Conservation (phyloP, 1,284 basidiomycete genomes). For the Exobasidium rhododendri region DNA sequence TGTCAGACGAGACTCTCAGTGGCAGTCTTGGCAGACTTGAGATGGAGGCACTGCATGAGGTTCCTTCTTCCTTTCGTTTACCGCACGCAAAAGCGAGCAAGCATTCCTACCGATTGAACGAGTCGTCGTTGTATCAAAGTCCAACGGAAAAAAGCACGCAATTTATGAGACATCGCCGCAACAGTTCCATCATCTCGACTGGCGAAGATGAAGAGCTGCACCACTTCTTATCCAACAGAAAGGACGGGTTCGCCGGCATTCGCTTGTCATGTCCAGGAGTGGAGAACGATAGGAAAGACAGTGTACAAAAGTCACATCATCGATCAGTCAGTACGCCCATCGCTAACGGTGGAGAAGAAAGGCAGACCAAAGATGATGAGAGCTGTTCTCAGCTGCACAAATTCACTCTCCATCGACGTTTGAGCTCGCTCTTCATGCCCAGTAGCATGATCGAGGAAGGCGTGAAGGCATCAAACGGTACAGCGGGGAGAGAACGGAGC, state of each 20-base stretch:
- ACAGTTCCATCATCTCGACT: neutral
- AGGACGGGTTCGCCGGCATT: neutral
- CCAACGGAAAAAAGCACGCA: neutral
- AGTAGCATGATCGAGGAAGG: neutral
- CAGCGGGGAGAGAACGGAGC: no score
- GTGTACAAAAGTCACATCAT: no score
- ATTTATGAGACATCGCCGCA: neutral
- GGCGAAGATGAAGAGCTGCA: neutral
- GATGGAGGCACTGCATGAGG: neutral
- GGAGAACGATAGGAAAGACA: neutral
- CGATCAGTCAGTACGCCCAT: neutral
- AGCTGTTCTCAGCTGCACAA: neutral
- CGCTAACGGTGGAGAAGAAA: neutral
- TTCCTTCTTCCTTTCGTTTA: constrained; percentile 1
- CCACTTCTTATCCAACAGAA: neutral
- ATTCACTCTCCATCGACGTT: neutral
- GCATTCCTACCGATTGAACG: neutral
- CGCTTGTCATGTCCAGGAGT: neutral
- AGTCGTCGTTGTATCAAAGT: neutral
- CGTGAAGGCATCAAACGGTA: no score
- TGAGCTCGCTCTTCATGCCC: neutral
- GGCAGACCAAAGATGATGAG: neutral
- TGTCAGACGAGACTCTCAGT: no score
- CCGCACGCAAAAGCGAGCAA: neutral
- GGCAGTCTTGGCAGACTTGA: no score